Evolutionary conservation across 352 stramenopile species (phyloP), one percentile per base, ranked within the genome.

Genomic region (Detonula confervacea): DNA sequence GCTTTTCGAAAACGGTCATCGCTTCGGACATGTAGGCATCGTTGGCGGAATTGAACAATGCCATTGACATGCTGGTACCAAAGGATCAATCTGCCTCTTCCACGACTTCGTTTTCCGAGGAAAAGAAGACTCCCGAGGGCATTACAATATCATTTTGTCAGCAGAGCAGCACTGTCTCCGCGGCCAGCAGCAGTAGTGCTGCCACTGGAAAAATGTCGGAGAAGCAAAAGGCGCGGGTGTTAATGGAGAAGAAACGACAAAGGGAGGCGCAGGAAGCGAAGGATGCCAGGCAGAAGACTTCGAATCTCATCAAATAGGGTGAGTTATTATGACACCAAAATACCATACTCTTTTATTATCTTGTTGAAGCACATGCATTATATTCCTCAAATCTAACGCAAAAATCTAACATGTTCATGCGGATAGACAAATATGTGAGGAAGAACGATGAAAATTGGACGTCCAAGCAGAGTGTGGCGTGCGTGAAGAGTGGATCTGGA

Each of bases 371-470:
- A 1, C 25, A 30, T 42, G 14, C 12, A 44, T 61, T 11, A 44
- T 59, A n/a, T n/a, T 61, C n/a, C n/a, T n/a, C n/a, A n/a, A n/a
- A n/a, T n/a, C n/a, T n/a, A n/a, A n/a, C n/a, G n/a, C n/a, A n/a
- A n/a, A n/a, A n/a, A n/a, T n/a, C n/a, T n/a, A n/a, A n/a, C n/a
- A n/a, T n/a, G n/a, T n/a, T n/a, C n/a, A n/a, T n/a, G n/a, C n/a
- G n/a, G 14, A 7, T 27, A 77, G 87, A 92, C 69, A 92, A 92
- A 64, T 79, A 77, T 66, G 81, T 84, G 0, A 75, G 87, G 20
- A 65, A 90, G 65, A 83, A 84, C 30, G 87, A 92, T 75, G 61
- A 74, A n/a, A 92, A 91, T 51, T 92, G 87, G 87, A 90, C 78
- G 33, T 72, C 72, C 5, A 79, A 74, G 35, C 61, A 87, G 16